Evolutionary conservation across 164 flowering plant genomes (phyloP), one percentile per base, ranked within the genome.

Genomic region (Nymphaea thermarum): DNA sequence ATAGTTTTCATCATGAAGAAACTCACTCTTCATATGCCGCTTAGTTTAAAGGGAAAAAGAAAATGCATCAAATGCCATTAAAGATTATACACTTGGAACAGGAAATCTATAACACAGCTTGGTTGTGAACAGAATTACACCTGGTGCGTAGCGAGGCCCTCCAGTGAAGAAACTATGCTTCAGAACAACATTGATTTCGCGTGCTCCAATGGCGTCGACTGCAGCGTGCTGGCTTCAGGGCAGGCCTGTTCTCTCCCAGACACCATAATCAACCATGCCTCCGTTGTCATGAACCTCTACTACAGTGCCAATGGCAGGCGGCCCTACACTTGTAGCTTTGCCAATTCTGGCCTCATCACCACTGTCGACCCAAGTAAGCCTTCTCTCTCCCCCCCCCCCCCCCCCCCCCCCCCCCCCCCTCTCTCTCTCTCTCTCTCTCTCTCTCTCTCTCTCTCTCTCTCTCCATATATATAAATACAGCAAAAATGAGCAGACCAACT

Each of bases 141-240:
- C 14, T 92, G 96, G 98, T 88, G 96, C 69, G 87, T 90, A 65
- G 94, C 93, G 0, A 90, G 87, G 78, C 96, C 96, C 12, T 92
- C 94, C 5, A 77, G 93, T 1, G 87, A 86, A 43, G 67, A 77
- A 14, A 70, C 71, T 5, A 70, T 78, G 3, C 80, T 90, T 10
- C 5, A 64, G 4, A 79, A 60, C 5, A 92, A 91, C 77, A 71
- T 89, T 11, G 73, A 85, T 59, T 91, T 76, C 25, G 97, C 87
- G 0, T 91, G 93, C 69, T 82, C 83, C 43, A 55, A 8, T 8
- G 63, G 25, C 17, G 88, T 86, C 7, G 88, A 91, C 60, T 91
- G 97, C 76, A 67, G 68, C 17, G 43, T 82, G 60, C 10, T 88
- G 44, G 70, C 70, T 16, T 73, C 61, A 16, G 90, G 87, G 0